These are phyloP conservation scores for Ganoderma meredithae DNA, from an alignment of 1,284 basidiomycete species.

Conservation along the genomic window DNA sequence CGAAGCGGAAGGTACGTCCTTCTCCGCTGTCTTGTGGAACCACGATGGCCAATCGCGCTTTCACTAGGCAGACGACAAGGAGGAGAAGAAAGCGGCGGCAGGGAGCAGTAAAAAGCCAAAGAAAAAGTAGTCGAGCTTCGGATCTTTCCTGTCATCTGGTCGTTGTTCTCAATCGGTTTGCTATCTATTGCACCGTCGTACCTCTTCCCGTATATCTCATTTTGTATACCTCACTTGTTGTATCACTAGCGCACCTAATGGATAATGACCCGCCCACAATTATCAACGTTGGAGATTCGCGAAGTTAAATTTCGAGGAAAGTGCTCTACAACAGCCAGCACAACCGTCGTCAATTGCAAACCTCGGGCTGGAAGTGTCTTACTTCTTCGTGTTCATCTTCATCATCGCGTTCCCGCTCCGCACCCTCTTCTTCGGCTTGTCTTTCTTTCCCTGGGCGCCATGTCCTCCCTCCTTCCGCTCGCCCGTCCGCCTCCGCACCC, in stretches of 20 bases:
- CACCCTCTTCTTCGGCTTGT: slow-evolving; percentile 57
- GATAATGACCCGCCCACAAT: neutral
- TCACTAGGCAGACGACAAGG: slow-evolving; percentile 32
- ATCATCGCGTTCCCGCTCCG: slow-evolving; percentile 63
- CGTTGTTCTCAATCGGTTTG: slow-evolving; percentile 8
- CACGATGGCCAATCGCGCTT: neutral
- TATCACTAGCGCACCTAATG: slow-evolving; percentile 27
- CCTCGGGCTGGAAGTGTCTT: slow-evolving; percentile 10
- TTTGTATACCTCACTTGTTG: slow-evolving; percentile 32
- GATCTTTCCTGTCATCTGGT: neutral
- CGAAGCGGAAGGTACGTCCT: slow-evolving; percentile 75
- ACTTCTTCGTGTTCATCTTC: slow-evolving; percentile 70
- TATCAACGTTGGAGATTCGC: neutral
- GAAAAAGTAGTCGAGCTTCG: slow-evolving; percentile 47
- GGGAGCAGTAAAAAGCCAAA: slow-evolving; percentile 54
- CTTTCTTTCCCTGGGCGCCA: slow-evolving; percentile 20
- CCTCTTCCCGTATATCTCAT: slow-evolving; percentile 18
- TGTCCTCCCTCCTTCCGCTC: slow-evolving; percentile 41
- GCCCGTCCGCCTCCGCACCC: slow-evolving; percentile 56
- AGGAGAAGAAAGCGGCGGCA: slow-evolving; percentile 45
- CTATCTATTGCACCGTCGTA: slow-evolving; percentile 13
- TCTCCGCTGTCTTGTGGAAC: neutral
- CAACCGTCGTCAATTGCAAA: neutral
- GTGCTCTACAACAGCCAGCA: neutral
- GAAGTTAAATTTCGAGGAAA: neutral